These are phyloP conservation scores for Pichia scutulata DNA, from an alignment of 805 yeast genomes.

Conservation along the genomic window DNA sequence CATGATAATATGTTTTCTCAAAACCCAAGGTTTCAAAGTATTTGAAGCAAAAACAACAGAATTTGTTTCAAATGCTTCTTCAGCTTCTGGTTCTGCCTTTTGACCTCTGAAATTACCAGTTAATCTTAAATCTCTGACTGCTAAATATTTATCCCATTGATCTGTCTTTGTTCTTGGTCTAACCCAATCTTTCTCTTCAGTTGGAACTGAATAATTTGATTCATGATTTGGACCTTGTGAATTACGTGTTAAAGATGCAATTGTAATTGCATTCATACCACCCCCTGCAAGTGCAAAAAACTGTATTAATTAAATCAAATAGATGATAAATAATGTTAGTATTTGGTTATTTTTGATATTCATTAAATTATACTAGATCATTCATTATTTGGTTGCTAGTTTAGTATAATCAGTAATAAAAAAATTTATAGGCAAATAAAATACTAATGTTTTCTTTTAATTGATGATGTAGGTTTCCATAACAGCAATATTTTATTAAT, in stretches of 20 bases:
- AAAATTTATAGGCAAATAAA: no score
- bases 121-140: slow-evolving; percentile 68
- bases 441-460: no score
- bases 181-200: slow-evolving; percentile 39
- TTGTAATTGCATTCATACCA: slow-evolving; percentile 30
- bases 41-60: slow-evolving; percentile 34
- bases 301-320: slow-evolving; percentile 16
- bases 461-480: no score
- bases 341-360: background rate
- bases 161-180: slow-evolving; percentile 48
- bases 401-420: no score
- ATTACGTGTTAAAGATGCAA: slow-evolving; percentile 25
- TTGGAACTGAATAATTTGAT: slow-evolving; percentile 32
- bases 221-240: slow-evolving; percentile 31
- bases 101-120: slow-evolving; percentile 74
- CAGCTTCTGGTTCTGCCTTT: slow-evolving; percentile 57
- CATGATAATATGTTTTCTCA: slow-evolving; percentile 33
- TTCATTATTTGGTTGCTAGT: no score
- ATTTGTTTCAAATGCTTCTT: slow-evolving; percentile 70
- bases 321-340: slow-evolving; percentile 1
- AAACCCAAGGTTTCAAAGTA: slow-evolving; percentile 31
- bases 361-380: no score
- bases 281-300: slow-evolving; percentile 49
- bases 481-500: no score
- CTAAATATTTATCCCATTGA: slow-evolving; percentile 46